These are phyloP conservation scores for Selaginella moellendorffii DNA, from an alignment of 75 land plant species.

Conservation along the genomic window DNA sequence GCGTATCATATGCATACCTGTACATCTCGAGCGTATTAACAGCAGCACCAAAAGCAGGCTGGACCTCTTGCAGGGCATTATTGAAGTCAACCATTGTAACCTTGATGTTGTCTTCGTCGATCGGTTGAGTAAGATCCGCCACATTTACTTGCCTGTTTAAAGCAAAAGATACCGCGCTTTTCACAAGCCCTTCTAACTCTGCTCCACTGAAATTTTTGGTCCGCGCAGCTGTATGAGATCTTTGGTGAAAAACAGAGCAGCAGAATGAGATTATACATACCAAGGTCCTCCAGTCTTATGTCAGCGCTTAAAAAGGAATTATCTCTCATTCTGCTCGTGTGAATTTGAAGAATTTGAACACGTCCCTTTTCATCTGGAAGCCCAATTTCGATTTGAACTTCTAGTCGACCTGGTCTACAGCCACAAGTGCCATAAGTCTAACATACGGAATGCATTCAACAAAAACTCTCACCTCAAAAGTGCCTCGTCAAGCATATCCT, in stretches of 20 bases:
- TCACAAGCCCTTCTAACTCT: conserved; percentile 94
- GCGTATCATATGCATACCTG: conserved; percentile 53
- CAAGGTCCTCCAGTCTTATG: conserved; percentile 73
- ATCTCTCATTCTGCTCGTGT: conserved; percentile 92
- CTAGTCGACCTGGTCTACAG: conserved; percentile 24
- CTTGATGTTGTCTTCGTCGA: conserved; percentile 90
- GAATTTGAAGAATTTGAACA: conserved; percentile 40
- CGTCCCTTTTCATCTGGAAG: conserved; percentile 26
- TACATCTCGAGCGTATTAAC: conserved; percentile 78
- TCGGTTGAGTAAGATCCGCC: conserved; percentile 67
- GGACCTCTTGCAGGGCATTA: conserved; percentile 62
- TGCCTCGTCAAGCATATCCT: conserved; percentile 96
- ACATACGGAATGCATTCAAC: neutral
- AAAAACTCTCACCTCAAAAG: conserved; percentile 44
- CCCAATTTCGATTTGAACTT: conserved; percentile 21
- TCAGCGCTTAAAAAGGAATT: conserved; percentile 84
- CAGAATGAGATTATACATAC: conserved; percentile 23
- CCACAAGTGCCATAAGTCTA: neutral
- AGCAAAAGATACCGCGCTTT: conserved; percentile 94
- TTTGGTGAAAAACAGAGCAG: neutral
- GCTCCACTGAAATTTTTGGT: conserved; percentile 99
- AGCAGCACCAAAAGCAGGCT: conserved; percentile 95
- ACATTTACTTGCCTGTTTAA: conserved; percentile 68
- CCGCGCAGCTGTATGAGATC: conserved; percentile 59
- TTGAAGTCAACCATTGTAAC: conserved; percentile 89